Base-by-base conservation (phyloP, 176 grass and related monocot species). In the Puya raimondii region DNA sequence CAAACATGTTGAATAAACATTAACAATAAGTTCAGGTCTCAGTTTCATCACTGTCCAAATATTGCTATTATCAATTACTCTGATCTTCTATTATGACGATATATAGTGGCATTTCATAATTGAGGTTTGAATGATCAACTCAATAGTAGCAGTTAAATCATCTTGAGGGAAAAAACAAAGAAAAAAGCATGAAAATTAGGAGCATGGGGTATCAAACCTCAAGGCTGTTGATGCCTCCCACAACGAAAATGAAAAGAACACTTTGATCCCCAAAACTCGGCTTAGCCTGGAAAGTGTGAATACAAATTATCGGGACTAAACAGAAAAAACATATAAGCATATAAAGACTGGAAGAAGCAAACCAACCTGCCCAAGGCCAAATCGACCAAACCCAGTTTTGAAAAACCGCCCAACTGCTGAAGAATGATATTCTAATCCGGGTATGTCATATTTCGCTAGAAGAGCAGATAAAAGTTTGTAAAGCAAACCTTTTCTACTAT, bases 321-420 rank as follows among this genome's bases (percentile, higher is more conserved):
- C 12, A 50, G 63, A 65, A 47, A 11, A 11, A 47, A 7, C 49
- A 66, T 22, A 8, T n/a, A 20, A 26, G 33, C 18, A 33, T 27
- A 71, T 23, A 66, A 57, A 71, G 12, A 22, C 77, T 20, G 72
- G 64, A 53, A 65, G 22, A 78, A 7, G 66, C 27, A 26, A 73
- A 83, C 53, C 50, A 63, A 92, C 89, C 84, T 97, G 94, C 66
- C 89, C 94, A 79, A 97, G 86, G 49, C 94, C 94, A 70, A 97
- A 92, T 74, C 94, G 89, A 66, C 93, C 89, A 53, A 97, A 83
- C 66, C 89, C 94, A 49, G 86, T 92, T 86, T 97, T 97, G 51
- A 97, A 90, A 69, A 97, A 77, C 9, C 89, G 84, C 14, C 94
- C 89, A 73, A 97, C 94, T 70, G 86, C 78, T 56, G 89, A 92